Percentiles rank a stretch among this genome's conserved stretches.
Evolutionary conservation across 148 eudicot species (phyloP).

Genomic region (Heliamphora exappendiculata): DNA sequence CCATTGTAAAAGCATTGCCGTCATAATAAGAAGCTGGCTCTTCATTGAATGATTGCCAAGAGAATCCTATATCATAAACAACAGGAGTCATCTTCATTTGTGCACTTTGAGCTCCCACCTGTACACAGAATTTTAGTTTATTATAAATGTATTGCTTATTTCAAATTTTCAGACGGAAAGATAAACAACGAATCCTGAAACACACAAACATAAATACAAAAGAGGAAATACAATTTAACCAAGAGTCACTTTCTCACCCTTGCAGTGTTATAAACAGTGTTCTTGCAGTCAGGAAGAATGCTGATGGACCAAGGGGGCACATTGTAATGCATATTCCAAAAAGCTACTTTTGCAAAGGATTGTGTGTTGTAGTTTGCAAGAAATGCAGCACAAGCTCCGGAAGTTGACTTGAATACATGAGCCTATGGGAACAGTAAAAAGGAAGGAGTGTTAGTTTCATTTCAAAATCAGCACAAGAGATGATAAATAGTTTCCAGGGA

Average conservation of each 20-base stretch:
- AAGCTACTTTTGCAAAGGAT: constrained; percentile 46
- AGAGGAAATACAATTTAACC: neutral
- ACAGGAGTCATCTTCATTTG: constrained; percentile 52
- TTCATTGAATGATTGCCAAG: constrained; percentile 59
- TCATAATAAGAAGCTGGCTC: constrained; percentile 43
- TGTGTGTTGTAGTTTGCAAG: constrained; percentile 56
- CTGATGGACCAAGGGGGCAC: constrained; percentile 88
- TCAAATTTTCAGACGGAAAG: neutral
- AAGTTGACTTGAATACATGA: constrained; percentile 47
- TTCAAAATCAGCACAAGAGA: neutral
- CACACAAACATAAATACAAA: neutral
- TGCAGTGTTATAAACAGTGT: constrained; percentile 71
- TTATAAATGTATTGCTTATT: constrained; percentile 3
- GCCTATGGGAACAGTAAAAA: constrained; percentile 31
- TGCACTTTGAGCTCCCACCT: constrained; percentile 53
- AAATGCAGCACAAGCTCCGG: constrained; percentile 82
- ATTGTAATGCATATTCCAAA: constrained; percentile 41
- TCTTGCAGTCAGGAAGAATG: constrained; percentile 88
- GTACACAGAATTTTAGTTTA: constrained; percentile 9
- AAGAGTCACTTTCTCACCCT: constrained; percentile 34
- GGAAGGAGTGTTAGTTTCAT: neutral
- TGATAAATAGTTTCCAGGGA: neutral
- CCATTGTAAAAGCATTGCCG: constrained; percentile 44
- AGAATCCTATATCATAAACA: constrained; percentile 27
- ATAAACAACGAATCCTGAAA: neutral